Evolutionary conservation across 352 stramenopile genomes (phyloP).

Genomic region (Phytophthora ramorum): DNA sequence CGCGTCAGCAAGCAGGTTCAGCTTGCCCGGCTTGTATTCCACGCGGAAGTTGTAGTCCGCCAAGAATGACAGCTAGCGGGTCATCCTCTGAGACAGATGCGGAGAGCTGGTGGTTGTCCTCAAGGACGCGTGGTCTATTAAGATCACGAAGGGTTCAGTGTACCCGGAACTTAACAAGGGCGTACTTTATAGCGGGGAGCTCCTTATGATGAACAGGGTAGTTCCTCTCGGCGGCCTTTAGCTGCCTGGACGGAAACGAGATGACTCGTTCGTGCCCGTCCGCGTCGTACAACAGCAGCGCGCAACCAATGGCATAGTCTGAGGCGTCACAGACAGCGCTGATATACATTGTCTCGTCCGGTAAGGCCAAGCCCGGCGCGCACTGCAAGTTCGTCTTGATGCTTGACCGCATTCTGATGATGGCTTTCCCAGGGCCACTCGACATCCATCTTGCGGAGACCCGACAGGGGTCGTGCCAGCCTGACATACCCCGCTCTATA

Average conservation of each 20-base stretch:
- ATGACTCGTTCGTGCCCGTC: slow-evolving; percentile 5
- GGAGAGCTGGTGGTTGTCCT: no score
- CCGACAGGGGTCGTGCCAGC: slow-evolving; percentile 9
- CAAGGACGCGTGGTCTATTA: no score
- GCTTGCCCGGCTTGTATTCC: slow-evolving; percentile 34
- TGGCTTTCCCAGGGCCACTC: slow-evolving; percentile 12
- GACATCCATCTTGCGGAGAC: slow-evolving; percentile 30
- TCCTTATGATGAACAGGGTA: no score
- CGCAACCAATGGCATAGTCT: slow-evolving; percentile 4
- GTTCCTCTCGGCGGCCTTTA: no score
- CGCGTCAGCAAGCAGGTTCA: slow-evolving; percentile 30
- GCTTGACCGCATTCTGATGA: slow-evolving; percentile 18
- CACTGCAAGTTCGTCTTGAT: slow-evolving; percentile 20
- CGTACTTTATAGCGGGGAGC: no score
- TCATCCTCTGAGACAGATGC: no score
- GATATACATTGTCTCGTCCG: background rate
- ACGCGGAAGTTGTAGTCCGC: slow-evolving; percentile 39
- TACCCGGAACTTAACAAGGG: no score
- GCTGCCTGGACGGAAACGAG: slow-evolving; percentile 23
- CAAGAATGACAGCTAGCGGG: slow-evolving; percentile 42
- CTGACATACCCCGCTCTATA: slow-evolving; percentile 18
- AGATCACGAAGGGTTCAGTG: no score
- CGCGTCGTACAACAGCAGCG: slow-evolving; percentile 28
- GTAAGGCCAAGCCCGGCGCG: background rate
- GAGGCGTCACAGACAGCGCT: slow-evolving; percentile 7